phyloP scores from a whole-genome alignment of 306 rosid genomes.

The Fagus sylvatica region DNA sequence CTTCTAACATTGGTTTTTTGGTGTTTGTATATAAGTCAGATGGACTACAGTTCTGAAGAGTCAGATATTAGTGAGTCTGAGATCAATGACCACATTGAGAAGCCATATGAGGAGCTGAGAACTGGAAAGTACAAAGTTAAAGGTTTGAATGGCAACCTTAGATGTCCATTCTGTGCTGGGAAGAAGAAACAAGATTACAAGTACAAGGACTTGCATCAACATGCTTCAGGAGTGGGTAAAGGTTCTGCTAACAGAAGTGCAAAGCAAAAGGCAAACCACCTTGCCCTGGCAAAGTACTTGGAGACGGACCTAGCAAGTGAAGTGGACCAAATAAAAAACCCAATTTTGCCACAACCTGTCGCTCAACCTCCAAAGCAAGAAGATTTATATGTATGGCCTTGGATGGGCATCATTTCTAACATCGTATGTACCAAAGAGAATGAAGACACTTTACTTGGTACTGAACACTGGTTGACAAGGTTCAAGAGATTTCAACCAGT shows the following conservation, averaged over 20 bases:
- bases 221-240: conserved; percentile 92
- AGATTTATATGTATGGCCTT: conserved; percentile 85
- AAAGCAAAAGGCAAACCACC: conserved; percentile 81
- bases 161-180: conserved; percentile 95
- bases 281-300: conserved; percentile 80
- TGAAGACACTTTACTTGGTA: conserved; percentile 26
- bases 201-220: conserved; percentile 77
- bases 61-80: conserved; percentile 93
- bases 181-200: conserved; percentile 94
- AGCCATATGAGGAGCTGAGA: conserved; percentile 67
- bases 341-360: conserved; percentile 37
- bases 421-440: conserved; percentile 39
- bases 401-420: conserved; percentile 81
- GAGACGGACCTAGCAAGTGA: conserved; percentile 63
- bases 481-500: conserved; percentile 58
- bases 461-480: conserved; percentile 61
- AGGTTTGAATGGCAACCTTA: conserved; percentile 63
- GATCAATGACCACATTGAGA: conserved; percentile 67
- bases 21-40: conserved; percentile 1
- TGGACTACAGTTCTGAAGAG: conserved; percentile 82
- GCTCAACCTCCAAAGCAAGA: conserved; percentile 42
- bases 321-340: conserved; percentile 48
- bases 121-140: conserved; percentile 65
- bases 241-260: conserved; percentile 91
- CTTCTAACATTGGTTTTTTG: not conserved